phyloP scores from a whole-genome alignment of 176 grass and related monocot species.

The Luzula sylvatica region DNA sequence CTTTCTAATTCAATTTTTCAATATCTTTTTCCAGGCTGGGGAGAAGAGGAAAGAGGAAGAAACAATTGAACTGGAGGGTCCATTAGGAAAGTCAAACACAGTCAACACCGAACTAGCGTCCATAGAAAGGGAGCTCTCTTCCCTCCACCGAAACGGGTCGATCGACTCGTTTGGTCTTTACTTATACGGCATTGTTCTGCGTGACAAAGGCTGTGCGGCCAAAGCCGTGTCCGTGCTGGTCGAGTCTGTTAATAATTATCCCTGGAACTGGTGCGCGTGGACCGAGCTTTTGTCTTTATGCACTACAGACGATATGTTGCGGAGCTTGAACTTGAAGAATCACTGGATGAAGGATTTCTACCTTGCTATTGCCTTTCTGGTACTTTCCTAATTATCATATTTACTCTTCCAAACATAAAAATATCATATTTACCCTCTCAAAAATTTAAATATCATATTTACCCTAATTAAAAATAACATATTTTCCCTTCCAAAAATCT shows the following conservation, averaged over 20 bases:
- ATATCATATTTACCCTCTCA: no score
- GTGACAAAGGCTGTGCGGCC: constrained; percentile 69
- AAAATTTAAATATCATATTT: no score
- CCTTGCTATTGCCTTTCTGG: constrained; percentile 70
- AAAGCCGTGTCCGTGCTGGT: constrained; percentile 57
- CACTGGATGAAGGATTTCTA: constrained; percentile 99
- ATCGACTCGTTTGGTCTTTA: constrained; percentile 91
- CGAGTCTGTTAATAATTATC: constrained; percentile 87
- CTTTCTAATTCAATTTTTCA: not conserved
- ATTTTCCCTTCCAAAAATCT: no score
- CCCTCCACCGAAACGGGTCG: constrained; percentile 51
- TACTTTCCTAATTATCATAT: constrained; percentile 5
- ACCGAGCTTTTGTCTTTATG: constrained; percentile 72
- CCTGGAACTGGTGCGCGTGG: constrained; percentile 99
- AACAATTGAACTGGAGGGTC: constrained; percentile 85
- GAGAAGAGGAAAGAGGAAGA: constrained; percentile 95
- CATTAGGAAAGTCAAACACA: constrained; percentile 67
- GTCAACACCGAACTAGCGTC: constrained; percentile 68
- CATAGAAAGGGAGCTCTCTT: constrained; percentile 80
- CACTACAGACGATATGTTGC: constrained; percentile 63
- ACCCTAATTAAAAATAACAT: no score
- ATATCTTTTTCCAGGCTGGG: constrained; percentile 57
- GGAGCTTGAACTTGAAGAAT: constrained; percentile 82
- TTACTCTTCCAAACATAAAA: no score
- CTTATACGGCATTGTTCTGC: constrained; percentile 77